These are phyloP conservation scores for Gyrodon lividus DNA, from an alignment of 768 basidiomycete genomes.

Conservation along the genomic window DNA sequence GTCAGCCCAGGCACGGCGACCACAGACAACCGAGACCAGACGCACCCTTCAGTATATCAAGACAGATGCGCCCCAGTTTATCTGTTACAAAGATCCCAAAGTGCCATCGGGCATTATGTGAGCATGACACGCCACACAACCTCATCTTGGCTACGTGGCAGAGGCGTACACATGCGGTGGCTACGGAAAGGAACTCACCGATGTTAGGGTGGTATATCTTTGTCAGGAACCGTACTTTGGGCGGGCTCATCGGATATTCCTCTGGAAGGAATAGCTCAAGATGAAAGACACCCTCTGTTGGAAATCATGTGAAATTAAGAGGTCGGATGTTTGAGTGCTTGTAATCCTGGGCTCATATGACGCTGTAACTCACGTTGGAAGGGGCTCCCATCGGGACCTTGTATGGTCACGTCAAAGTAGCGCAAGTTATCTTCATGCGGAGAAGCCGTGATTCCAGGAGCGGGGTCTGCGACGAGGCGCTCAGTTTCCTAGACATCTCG, in stretches of 20 bases:
- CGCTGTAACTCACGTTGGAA: conserved; percentile 65
- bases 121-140: conserved; percentile 23
- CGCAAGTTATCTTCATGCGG: conserved; percentile 98
- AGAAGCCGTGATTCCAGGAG: conserved; percentile 92
- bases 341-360: not conserved
- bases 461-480: conserved; percentile 92
- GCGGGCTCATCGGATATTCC: conserved; percentile 99
- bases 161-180: not conserved
- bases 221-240: conserved; percentile 95
- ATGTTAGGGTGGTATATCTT: conserved; percentile 99
- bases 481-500: conserved; percentile 82
- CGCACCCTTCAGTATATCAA: conserved; percentile 95
- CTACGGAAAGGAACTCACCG: conserved; percentile 54
- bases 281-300: conserved; percentile 83
- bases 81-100: conserved; percentile 46
- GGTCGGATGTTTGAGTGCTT: conserved; percentile 5
- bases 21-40: not conserved
- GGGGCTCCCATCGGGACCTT: conserved; percentile 92
- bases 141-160: not conserved
- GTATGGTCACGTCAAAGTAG: conserved; percentile 97
- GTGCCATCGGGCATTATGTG: conserved; percentile 5
- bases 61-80: conserved; percentile 96
- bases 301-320: not conserved
- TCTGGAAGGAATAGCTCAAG: conserved; percentile 98
- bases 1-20: not conserved